Conservation (phyloP, 257 asterid species). For the Ocimum tenuiflorum region DNA sequence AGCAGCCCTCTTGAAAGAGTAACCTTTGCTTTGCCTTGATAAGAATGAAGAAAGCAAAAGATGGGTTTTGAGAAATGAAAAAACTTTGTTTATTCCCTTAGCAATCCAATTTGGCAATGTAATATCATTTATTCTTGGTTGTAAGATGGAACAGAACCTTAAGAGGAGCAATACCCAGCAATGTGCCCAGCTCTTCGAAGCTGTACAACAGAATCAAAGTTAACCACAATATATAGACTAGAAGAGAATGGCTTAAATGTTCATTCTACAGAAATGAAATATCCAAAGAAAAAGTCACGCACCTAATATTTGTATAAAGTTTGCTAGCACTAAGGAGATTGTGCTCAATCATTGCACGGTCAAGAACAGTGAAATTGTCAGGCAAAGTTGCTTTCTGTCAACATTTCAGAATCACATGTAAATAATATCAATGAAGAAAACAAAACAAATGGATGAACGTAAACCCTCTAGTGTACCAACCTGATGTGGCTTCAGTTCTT, state of each 20-base stretch:
- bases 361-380: slow-evolving; percentile 90
- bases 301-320: slow-evolving; percentile 94
- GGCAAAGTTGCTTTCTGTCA: slow-evolving; percentile 84
- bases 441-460: slow-evolving; percentile 7
- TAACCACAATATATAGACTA: slow-evolving; percentile 7
- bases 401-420: slow-evolving; percentile 11
- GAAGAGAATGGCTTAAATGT: slow-evolving; percentile 3
- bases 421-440: not conserved
- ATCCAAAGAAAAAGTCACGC: slow-evolving; percentile 16
- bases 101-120: slow-evolving; percentile 2
- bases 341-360: slow-evolving; percentile 98
- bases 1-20: not conserved
- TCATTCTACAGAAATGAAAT: slow-evolving; percentile 5
- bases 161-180: slow-evolving; percentile 89
- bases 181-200: slow-evolving; percentile 86
- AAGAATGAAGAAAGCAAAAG: not conserved
- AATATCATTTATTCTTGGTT: slow-evolving; percentile 8
- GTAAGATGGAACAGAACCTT: slow-evolving; percentile 49
- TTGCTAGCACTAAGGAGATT: slow-evolving; percentile 97
- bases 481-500: slow-evolving; percentile 98
- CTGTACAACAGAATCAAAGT: slow-evolving; percentile 34
- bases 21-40: not conserved
- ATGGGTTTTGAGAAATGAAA: not conserved
- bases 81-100: not conserved
- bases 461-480: slow-evolving; percentile 25